Conservation (phyloP, 768 basidiomycete genomes). For the Boletus fagicola region DNA sequence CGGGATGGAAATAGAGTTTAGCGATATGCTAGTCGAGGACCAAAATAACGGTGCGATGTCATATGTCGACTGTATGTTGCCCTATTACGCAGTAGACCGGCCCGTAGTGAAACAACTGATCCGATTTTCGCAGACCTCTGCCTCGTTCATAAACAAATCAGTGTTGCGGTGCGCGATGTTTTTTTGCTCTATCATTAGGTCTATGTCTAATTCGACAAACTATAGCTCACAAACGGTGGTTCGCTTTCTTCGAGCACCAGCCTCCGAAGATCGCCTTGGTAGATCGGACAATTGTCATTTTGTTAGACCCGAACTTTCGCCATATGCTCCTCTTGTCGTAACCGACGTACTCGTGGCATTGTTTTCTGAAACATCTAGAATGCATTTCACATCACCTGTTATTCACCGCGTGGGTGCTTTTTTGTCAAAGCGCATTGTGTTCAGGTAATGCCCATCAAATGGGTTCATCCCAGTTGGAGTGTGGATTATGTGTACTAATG, state of each 20-base stretch:
- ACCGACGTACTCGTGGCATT: constrained; percentile 4
- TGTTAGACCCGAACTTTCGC: not conserved
- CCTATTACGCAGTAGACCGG: not conserved
- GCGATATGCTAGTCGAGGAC: constrained; percentile 97
- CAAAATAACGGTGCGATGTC: constrained; percentile 94
- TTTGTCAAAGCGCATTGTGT: not conserved
- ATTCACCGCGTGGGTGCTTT: not conserved
- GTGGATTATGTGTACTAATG: not conserved
- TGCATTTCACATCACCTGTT: constrained; percentile 3
- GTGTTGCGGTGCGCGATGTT: constrained; percentile 23
- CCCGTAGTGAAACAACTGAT: not conserved
- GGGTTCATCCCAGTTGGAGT: not conserved
- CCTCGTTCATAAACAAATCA: constrained; percentile 35
- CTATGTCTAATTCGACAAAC: constrained; percentile 2
- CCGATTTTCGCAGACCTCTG: constrained; percentile 27
- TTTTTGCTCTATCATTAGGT: not conserved
- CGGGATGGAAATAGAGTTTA: constrained; percentile 90
- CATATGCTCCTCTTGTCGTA: constrained; percentile 10
- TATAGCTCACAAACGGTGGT: constrained; percentile 33
- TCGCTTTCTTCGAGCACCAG: constrained; percentile 23
- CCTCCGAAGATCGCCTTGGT: constrained; percentile 37
- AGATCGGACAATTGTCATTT: constrained; percentile 8
- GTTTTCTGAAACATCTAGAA: constrained; percentile 7
- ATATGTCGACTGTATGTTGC: constrained; percentile 78
- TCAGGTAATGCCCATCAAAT: not conserved